phyloP scores from a whole-genome alignment of 1,284 basidiomycete genomes.

The Trichosporon sp. region DNA sequence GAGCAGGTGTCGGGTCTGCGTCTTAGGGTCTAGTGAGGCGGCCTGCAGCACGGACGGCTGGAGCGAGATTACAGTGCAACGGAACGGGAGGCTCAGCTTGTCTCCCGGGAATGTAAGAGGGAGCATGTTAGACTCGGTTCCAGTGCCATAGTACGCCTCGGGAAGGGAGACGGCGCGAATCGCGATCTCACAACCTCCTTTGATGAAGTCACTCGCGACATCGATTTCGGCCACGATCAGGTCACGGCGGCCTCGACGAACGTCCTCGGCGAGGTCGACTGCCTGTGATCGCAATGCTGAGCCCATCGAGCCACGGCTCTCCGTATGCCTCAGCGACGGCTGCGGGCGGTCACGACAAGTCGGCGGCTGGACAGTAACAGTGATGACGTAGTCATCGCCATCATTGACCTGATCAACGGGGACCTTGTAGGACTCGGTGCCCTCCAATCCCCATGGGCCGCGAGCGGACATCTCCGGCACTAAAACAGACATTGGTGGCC shows the following conservation, averaged over 20 bases:
- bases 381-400: constrained; percentile 30
- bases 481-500: constrained; percentile 55
- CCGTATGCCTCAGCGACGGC: constrained; percentile 32
- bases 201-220: constrained; percentile 30
- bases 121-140: constrained; percentile 15
- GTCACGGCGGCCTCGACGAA: constrained; percentile 36
- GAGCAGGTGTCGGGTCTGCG: constrained; percentile 63
- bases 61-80: constrained; percentile 54
- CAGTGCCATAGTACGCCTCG: constrained; percentile 23
- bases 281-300: constrained; percentile 33
- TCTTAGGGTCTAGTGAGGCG: constrained; percentile 48
- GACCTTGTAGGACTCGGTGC: constrained; percentile 28
- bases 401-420: constrained; percentile 38
- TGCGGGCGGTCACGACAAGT: constrained; percentile 12
- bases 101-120: constrained; percentile 29
- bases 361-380: constrained; percentile 37
- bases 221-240: constrained; percentile 40
- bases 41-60: constrained; percentile 75
- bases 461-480: constrained; percentile 30
- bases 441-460: constrained; percentile 38
- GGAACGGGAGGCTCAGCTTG: constrained; percentile 41
- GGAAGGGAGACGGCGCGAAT: constrained; percentile 38
- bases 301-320: constrained; percentile 30
- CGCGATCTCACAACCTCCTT: constrained; percentile 37
- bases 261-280: constrained; percentile 41